phyloP scores from a whole-genome alignment of 1,139 yeast species.

The Suhomyces terraborum region DNA sequence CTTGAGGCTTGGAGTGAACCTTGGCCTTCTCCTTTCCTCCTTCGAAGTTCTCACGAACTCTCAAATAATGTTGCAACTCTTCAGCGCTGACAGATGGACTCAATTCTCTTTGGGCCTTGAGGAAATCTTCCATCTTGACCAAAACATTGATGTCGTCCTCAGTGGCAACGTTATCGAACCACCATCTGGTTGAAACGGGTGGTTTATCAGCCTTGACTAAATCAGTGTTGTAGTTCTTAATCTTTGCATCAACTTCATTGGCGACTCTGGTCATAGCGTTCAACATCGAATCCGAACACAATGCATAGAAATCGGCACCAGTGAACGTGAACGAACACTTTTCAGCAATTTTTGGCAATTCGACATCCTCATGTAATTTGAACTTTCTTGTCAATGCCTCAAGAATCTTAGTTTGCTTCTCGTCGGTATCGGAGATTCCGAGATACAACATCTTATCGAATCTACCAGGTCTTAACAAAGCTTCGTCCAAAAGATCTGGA shows the following conservation, averaged over 20 bases:
- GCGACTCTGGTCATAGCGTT: slow-evolving; percentile 95
- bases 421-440: slow-evolving; percentile 90
- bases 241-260: slow-evolving; percentile 66
- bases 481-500: slow-evolving; percentile 93
- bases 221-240: slow-evolving; percentile 51
- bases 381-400: slow-evolving; percentile 90
- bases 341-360: slow-evolving; percentile 61
- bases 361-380: slow-evolving; percentile 59
- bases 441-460: slow-evolving; percentile 92
- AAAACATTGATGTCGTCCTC: slow-evolving; percentile 66
- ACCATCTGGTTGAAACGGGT: slow-evolving; percentile 69
- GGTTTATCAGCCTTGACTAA: slow-evolving; percentile 32
- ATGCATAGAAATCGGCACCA: slow-evolving; percentile 96
- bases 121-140: slow-evolving; percentile 73
- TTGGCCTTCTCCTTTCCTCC: slow-evolving; percentile 45
- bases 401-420: slow-evolving; percentile 81
- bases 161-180: slow-evolving; percentile 86
- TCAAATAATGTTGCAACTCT: slow-evolving; percentile 78
- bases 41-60: slow-evolving; percentile 79
- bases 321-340: slow-evolving; percentile 86
- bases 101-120: slow-evolving; percentile 68
- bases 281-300: slow-evolving; percentile 91
- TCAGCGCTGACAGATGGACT: slow-evolving; percentile 87
- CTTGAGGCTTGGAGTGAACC: slow-evolving; percentile 5
- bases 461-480: slow-evolving; percentile 90